A percentile compares a stretch with the other conserved stretches of the same genome.
Evolutionary conservation across 1,284 basidiomycete species (phyloP).

Genomic region (Omphalotus olearius): DNA sequence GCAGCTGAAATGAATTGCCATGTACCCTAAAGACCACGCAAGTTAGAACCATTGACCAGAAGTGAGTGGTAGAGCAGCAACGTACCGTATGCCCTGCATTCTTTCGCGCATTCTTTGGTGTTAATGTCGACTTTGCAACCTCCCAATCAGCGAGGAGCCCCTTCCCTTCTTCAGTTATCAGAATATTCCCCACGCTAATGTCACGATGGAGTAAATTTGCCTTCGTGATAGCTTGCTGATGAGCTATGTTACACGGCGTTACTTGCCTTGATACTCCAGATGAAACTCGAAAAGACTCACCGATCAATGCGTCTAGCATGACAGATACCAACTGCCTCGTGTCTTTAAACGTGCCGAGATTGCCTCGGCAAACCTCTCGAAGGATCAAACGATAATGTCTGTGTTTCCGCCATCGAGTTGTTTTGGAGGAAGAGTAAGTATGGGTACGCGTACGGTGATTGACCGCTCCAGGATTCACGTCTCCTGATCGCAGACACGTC

Average conservation of each 20-base stretch:
- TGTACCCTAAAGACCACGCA: neutral
- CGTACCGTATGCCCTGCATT: no score
- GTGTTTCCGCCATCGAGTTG: neutral
- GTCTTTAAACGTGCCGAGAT: neutral
- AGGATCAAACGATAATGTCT: conserved; percentile 16
- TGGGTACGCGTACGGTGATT: no score
- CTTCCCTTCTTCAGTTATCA: neutral
- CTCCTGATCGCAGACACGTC: conserved; percentile 10
- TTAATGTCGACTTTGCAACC: neutral
- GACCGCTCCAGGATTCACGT: conserved; percentile 8
- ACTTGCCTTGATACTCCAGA: neutral
- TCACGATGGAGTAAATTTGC: conserved; percentile 6
- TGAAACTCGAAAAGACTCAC: neutral
- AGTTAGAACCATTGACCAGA: neutral
- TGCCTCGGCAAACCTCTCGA: conserved; percentile 11
- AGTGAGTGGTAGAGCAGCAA: no score
- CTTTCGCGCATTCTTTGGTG: neutral
- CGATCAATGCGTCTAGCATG: conserved; percentile 3
- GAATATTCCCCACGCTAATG: conserved; percentile 2
- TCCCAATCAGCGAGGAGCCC: conserved; percentile 10
- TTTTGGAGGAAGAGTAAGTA: no score
- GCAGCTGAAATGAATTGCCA: conserved; percentile 7
- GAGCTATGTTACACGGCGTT: neutral
- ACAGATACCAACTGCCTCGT: neutral
- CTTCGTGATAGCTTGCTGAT: neutral